Conservation (phyloP, 2,329 filamentous ascomycete genomes). For the Zymoseptoria crescenta region DNA sequence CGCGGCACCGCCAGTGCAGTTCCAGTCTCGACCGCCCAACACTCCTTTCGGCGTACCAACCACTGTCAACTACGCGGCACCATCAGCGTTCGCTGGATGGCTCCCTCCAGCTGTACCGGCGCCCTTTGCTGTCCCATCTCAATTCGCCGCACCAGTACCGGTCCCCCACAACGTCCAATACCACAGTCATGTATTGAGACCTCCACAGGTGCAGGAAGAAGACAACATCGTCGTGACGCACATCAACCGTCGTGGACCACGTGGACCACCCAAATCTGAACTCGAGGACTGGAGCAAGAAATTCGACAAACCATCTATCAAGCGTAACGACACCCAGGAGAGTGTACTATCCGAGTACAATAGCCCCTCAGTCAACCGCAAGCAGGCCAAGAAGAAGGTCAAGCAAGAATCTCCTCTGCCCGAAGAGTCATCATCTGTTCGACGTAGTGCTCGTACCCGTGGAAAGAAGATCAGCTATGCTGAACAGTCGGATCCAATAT, state of each 20-base stretch:
- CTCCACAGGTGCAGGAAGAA: neutral
- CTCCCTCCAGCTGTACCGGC: neutral
- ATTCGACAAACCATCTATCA: neutral
- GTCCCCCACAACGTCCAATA: neutral
- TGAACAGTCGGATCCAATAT: conserved; percentile 8
- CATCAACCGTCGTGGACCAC: neutral
- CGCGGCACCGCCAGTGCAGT: neutral
- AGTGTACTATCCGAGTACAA: neutral
- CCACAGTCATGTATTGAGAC: neutral
- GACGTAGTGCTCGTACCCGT: conserved; percentile 12
- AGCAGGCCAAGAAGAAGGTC: conserved; percentile 3
- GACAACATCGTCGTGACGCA: neutral
- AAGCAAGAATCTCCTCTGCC: conserved; percentile 1
- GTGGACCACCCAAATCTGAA: too few relatives aligned
- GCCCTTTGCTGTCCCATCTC: neutral
- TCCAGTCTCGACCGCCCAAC: neutral
- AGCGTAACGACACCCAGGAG: neutral
- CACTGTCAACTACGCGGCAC: neutral
- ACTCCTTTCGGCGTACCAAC: neutral
- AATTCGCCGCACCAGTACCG: neutral
- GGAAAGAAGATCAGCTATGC: conserved; percentile 15
- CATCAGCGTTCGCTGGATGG: neutral
- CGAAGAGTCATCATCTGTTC: conserved; percentile 4
- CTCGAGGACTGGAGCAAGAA: neutral
- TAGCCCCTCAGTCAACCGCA: neutral